Conservation (phyloP, 2,329 filamentous ascomycete genomes). For the Penicillium sp. region DNA sequence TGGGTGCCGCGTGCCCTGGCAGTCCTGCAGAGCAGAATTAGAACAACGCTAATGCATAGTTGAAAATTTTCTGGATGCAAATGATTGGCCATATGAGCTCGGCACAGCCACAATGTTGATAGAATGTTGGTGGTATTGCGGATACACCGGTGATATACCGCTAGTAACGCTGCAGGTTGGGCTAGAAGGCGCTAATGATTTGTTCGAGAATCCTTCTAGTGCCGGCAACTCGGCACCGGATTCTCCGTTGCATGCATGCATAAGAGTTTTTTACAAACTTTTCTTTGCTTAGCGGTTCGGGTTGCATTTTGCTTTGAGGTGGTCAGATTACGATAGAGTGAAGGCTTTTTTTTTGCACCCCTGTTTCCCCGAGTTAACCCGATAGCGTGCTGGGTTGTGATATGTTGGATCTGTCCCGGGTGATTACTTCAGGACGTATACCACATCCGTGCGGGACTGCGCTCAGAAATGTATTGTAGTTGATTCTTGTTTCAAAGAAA, state of each 20-base stretch:
- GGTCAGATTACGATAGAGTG: not conserved
- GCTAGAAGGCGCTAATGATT: slow-evolving; percentile 13
- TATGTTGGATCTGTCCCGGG: not conserved
- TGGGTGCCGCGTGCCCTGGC: slow-evolving; percentile 10
- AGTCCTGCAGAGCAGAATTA: slow-evolving; percentile 24
- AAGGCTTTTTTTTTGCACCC: not conserved
- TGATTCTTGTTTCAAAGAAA: not conserved
- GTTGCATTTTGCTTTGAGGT: no score
- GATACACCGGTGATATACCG: slow-evolving; percentile 7
- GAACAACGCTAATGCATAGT: slow-evolving; percentile 28
- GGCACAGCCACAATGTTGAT: slow-evolving; percentile 25
- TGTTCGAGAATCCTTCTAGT: slow-evolving; percentile 26
- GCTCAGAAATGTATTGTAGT: not conserved
- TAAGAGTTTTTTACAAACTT: no score
- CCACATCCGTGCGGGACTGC: not conserved
- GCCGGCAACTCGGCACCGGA: slow-evolving; percentile 20
- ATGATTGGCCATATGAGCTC: slow-evolving; percentile 21
- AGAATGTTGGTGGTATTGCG: slow-evolving; percentile 12
- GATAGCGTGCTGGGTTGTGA: not conserved
- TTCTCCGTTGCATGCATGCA: slow-evolving; percentile 15
- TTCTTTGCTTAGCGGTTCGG: no score
- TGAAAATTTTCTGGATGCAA: slow-evolving; percentile 20
- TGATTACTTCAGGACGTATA: not conserved
- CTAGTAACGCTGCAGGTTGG: slow-evolving; percentile 3
- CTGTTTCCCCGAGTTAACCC: not conserved